A percentile compares a stretch with the other conserved stretches of the same genome.
Conservation (phyloP, 108 stramenopile species). For the Craspedostauros australis region DNA sequence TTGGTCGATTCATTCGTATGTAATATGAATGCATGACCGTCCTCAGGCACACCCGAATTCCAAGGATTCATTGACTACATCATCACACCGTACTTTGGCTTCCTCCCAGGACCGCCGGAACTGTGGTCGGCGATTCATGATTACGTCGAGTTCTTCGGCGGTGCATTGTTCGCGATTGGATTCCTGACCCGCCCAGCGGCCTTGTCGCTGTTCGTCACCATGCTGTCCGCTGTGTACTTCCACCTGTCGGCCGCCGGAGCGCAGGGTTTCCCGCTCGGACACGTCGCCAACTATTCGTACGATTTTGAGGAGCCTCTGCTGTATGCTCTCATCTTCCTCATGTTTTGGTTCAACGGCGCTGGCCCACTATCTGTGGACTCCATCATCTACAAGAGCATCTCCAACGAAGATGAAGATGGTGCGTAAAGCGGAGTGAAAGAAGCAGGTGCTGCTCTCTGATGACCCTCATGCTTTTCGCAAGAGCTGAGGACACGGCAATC, state of each 20-base stretch:
- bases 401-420: constrained; percentile 23
- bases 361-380: constrained; percentile 36
- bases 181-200: constrained; percentile 45
- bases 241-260: constrained; percentile 26
- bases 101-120: constrained; percentile 32
- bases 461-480: too few species aligned
- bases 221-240: constrained; percentile 41
- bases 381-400: constrained; percentile 34
- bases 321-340: constrained; percentile 32
- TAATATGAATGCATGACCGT: too few species aligned
- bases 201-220: constrained; percentile 33
- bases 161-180: constrained; percentile 33
- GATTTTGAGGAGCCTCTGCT: constrained; percentile 45
- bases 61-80: constrained; percentile 41
- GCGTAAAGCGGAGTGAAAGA: too few species aligned
- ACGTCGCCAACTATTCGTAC: constrained; percentile 42
- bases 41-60: constrained; percentile 34
- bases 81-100: constrained; percentile 32
- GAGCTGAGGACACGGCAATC: too few species aligned
- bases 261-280: constrained; percentile 42
- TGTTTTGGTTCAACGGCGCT: constrained; percentile 50
- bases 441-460: too few species aligned
- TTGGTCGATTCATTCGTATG: too few species aligned
- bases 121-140: constrained; percentile 40
- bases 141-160: constrained; percentile 39